Base-by-base conservation (phyloP, 1,139 yeast genomes). In the Geotrichum europaeum region DNA sequence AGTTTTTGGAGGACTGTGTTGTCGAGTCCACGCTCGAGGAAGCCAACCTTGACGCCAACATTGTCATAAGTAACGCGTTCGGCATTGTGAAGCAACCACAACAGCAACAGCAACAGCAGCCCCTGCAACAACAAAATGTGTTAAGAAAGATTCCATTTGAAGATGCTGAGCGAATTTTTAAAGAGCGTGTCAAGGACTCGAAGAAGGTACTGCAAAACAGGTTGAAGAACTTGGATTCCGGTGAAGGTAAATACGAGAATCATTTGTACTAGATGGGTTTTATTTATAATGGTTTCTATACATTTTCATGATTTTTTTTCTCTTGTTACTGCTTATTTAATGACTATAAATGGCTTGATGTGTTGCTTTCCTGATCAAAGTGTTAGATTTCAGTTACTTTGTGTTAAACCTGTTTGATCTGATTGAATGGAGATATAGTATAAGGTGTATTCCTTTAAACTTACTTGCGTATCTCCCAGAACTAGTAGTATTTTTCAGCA, bases 1-100 rank as follows among this genome's bases (percentile, higher is more conserved):
- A 88, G 70, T 83, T 43, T 18, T 49, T 56, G 40, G 63, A 61
- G 13, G 55, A 58, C 15, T 30, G 30, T 6, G 57, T 57, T 18
- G 52, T 60, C 12, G 62, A 60, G 28, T 53, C 52, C 12, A 55
- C 58, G 18, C 20, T 52, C 2, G 60, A 57, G 18, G 60, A 60
- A 52, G 57, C 59, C 15, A 55, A 58, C 32, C 20, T 57, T 13
- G 49, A n/a, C 13, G 49, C 51, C 10, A 24, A 60, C 51, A 43
- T 45, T 51, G 34, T 28, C 40, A 13, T 57, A 43, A 12, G 55
- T 34, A 25, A 32, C 28, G 15, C 50, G n/a, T 22, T 43, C 28
- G 30, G 54, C 32, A 32, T 51, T 4, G 18, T 45, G 28, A 18
- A 24, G 15, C 30, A 49, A 13, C 4, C 51, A 25, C 18, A 20